These are phyloP conservation scores for Erythrobasidium hasegawianum DNA, from an alignment of 1,284 basidiomycete genomes.

Conservation along the genomic window DNA sequence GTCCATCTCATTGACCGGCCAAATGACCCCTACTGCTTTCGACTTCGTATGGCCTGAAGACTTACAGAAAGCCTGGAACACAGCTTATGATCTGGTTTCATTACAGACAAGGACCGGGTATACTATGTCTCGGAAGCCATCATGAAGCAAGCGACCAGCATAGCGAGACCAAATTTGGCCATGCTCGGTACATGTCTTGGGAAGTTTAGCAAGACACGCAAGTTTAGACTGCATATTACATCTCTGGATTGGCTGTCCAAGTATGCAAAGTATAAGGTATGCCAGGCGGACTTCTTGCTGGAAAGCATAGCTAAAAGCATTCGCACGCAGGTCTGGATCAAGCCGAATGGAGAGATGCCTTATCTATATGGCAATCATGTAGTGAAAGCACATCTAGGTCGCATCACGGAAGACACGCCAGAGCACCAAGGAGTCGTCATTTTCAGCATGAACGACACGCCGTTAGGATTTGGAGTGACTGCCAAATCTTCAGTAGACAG, in stretches of 20 bases:
- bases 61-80: conserved; percentile 53
- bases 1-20: conserved; percentile 71
- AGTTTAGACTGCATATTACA: conserved; percentile 96
- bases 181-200: conserved; percentile 95
- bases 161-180: conserved; percentile 87
- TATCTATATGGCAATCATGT: conserved; percentile 99
- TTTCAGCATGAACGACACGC: conserved; percentile 90
- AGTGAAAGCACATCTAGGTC: conserved; percentile 95
- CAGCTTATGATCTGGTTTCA: conserved; percentile 22
- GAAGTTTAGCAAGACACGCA: conserved; percentile 95
- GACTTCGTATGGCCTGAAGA: conserved; percentile 55
- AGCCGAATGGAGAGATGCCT: conserved; percentile 98
- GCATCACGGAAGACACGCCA: conserved; percentile 97
- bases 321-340: conserved; percentile 91
- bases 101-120: conserved; percentile 54
- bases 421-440: conserved; percentile 98
- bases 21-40: conserved; percentile 84
- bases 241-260: conserved; percentile 89
- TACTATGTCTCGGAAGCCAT: conserved; percentile 91
- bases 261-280: conserved; percentile 96
- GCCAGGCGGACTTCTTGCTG: conserved; percentile 30
- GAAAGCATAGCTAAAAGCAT: not conserved
- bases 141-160: conserved; percentile 86
- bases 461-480: conserved; percentile 95
- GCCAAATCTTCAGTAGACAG: conserved; percentile 94